Evolutionary conservation across 2,329 filamentous ascomycete genomes (phyloP), one percentile per base, ranked within the genome.

Genomic region (Bipolaris oryzae): DNA sequence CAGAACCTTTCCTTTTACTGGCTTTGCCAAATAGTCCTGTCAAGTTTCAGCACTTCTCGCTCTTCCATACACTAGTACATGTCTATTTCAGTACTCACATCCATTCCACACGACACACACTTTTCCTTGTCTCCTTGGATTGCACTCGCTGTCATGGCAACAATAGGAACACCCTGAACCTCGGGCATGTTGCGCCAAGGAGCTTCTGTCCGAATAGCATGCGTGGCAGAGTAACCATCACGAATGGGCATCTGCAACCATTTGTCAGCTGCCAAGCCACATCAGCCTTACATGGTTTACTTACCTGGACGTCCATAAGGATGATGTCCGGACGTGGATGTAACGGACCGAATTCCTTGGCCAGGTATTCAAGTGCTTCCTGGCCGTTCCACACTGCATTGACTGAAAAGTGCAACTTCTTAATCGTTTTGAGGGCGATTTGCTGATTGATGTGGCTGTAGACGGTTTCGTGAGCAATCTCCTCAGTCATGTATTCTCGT

Each of bases 111-210:
- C n/a, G 88, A 87, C 58, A 82, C 83, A 57, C 89, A 92, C 70
- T 91, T 91, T 70, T 92, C 89, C 46, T 84, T 81, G 67, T 92
- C 89, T 4, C 89, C 89, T 69, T 91, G 88, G 38, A 92, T 91
- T 0, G 89, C 89, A 3, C 87, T 90, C 4, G 89, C 90, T 0
- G 89, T 92, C 88, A 92, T 91, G n/a, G 89, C 89, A 35, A 92
- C 87, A 48, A 92, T 91, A 0, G 89, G 89, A 5, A 91, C 87
- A 41, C 87, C 80, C 52, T 82, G 80, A 3, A 85, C 72, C 16
- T 76, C 74, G 1, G 86, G 79, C 50, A 84, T 82, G 2, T 78
- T 68, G 38, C 83, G 86, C 75, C 89, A 92, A 0, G 88, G 87
- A 1, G 82, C 70, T 62, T 90, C 85, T 53, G 89, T 87, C 15